Evolutionary conservation across 495 filamentous ascomycete species (phyloP).

Genomic region (Neurospora hispaniola): DNA sequence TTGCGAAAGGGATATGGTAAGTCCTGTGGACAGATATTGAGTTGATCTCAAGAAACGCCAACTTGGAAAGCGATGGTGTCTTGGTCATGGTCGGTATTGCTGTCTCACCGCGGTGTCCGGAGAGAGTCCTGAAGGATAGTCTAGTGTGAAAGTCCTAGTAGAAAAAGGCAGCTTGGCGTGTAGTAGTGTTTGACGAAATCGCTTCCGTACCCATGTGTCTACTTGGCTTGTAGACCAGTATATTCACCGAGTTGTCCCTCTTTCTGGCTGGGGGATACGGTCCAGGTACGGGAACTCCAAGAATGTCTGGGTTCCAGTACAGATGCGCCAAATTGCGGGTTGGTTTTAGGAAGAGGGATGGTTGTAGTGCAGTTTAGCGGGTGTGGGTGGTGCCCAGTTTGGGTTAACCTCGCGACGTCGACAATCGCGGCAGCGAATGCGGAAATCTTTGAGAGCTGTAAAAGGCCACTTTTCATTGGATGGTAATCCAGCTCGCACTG

Average conservation of each 20-base stretch:
- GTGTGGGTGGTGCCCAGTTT: not conserved
- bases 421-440: not conserved
- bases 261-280: not conserved
- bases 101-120: not conserved
- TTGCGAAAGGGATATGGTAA: too few species aligned
- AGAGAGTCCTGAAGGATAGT: not conserved
- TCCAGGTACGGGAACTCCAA: not conserved
- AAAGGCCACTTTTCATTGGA: not conserved
- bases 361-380: not conserved
- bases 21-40: too few species aligned
- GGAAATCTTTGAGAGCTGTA: not conserved
- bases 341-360: not conserved
- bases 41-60: not conserved
- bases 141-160: not conserved
- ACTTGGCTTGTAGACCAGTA: not conserved
- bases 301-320: not conserved
- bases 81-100: not conserved
- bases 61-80: not conserved
- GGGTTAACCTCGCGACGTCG: not conserved
- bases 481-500: not conserved
- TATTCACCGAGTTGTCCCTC: not conserved
- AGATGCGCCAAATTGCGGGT: not conserved
- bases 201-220: not conserved
- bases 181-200: not conserved
- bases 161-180: not conserved